Conservation (phyloP, 2,329 filamentous ascomycete genomes). For the Fusarium chaquense region DNA sequence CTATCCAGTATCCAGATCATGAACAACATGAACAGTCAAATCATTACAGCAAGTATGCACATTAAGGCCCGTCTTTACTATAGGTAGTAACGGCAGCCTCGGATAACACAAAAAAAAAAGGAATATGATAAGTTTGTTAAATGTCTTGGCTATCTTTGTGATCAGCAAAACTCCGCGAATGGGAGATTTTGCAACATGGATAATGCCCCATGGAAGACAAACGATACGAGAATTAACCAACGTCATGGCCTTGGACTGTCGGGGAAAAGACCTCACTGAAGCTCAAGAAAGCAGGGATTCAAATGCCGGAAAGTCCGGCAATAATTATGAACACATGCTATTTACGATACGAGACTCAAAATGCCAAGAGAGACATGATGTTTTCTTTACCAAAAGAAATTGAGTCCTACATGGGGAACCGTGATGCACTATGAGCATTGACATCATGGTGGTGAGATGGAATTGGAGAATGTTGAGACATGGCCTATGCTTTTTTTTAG, state of each 20-base stretch:
- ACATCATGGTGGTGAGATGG: constrained; percentile 44
- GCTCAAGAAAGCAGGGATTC: background rate
- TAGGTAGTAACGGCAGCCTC: constrained; percentile 6
- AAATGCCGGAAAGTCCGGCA: constrained; percentile 27
- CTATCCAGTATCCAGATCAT: background rate
- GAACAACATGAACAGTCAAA: background rate
- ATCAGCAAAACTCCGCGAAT: constrained; percentile 34
- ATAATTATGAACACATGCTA: background rate
- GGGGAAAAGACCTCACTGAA: constrained; percentile 9
- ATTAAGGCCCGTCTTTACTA: background rate
- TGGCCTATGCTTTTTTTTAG: background rate
- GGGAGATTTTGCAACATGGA: constrained; percentile 30
- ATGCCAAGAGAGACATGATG: background rate
- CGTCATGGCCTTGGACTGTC: constrained; percentile 24
- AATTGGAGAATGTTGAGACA: constrained; percentile 7
- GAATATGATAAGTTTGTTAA: background rate
- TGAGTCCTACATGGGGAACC: constrained; percentile 6
- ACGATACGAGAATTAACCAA: constrained; percentile 31
- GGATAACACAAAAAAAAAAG: background rate
- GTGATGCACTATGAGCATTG: constrained; percentile 33
- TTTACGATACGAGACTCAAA: background rate
- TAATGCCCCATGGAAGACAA: constrained; percentile 5
- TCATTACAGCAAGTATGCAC: background rate
- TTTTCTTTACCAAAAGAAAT: background rate
- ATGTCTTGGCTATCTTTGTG: background rate